phyloP scores from a whole-genome alignment of 1,139 yeast species.

The Kluyveromyces sp. region DNA sequence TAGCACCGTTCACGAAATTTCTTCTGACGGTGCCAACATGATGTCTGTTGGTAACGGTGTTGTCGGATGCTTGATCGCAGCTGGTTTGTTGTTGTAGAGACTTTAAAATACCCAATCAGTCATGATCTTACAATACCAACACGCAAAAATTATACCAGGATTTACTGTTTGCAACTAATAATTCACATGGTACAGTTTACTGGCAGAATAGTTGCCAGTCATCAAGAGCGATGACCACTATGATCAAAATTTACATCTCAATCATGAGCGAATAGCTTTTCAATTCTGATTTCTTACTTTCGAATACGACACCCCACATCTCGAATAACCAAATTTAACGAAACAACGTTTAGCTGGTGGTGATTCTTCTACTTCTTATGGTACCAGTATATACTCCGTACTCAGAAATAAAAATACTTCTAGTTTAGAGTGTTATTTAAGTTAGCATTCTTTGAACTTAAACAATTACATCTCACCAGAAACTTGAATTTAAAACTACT shows the following conservation, averaged over 20 bases:
- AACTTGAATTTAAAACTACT: background rate
- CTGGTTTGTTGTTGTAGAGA: slow-evolving; percentile 29
- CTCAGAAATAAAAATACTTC: background rate
- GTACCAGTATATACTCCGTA: background rate
- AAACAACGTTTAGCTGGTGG: background rate
- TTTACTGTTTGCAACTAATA: no score
- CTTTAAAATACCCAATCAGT: background rate
- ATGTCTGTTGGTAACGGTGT: slow-evolving; percentile 28
- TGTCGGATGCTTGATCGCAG: slow-evolving; percentile 30
- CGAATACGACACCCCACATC: background rate
- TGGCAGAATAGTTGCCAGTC: no score
- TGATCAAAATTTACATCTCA: background rate
- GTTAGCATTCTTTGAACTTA: background rate
- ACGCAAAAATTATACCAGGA: no score
- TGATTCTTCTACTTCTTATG: background rate
- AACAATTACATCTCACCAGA: no score
- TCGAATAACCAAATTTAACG: background rate
- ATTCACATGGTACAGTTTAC: no score
- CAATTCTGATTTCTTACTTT: background rate
- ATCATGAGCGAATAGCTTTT: background rate
- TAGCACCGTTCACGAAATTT: slow-evolving; percentile 9
- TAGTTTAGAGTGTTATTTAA: background rate
- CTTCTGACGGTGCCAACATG: slow-evolving; percentile 29
- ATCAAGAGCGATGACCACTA: background rate
- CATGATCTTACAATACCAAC: background rate